A percentile compares a stretch with the other conserved stretches of the same genome.
Evolutionary conservation across 202 grass and related monocot genomes (phyloP).

Genomic region (Alloteropsis angusta): DNA sequence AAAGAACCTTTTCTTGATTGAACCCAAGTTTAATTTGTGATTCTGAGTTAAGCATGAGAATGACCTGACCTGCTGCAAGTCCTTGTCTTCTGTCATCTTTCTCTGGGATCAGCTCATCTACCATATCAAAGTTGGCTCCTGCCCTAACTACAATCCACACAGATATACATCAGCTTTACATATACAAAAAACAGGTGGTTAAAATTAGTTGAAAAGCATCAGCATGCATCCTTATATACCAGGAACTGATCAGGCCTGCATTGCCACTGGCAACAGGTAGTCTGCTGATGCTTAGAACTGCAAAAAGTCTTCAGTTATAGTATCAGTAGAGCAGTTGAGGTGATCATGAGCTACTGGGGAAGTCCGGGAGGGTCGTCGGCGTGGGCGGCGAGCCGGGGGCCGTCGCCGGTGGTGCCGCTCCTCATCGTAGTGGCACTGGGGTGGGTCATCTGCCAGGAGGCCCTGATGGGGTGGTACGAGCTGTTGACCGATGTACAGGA

Average conservation of each 20-base stretch:
- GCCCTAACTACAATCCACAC: slow-evolving; percentile 28
- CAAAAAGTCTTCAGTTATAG: neutral
- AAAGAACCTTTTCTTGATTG: slow-evolving; percentile 11
- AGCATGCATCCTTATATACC: neutral
- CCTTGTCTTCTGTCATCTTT: slow-evolving; percentile 15
- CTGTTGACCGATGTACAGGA: slow-evolving; percentile 31
- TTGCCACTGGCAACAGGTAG: neutral
- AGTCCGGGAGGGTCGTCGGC: neutral
- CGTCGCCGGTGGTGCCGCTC: slow-evolving; percentile 71
- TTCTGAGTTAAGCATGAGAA: slow-evolving; percentile 19
- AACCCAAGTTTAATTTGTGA: neutral
- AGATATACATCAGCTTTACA: slow-evolving; percentile 21
- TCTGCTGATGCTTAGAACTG: neutral
- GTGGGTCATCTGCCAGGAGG: slow-evolving; percentile 54
- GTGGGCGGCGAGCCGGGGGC: slow-evolving; percentile 27
- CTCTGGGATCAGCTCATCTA: slow-evolving; percentile 46
- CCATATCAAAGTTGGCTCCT: slow-evolving; percentile 27
- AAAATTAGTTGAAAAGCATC: slow-evolving; percentile 43
- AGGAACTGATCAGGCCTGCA: neutral
- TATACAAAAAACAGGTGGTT: slow-evolving; percentile 28
- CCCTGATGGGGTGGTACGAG: slow-evolving; percentile 41
- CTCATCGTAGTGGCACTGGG: slow-evolving; percentile 48
- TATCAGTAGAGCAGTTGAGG: neutral
- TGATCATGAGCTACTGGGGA: slow-evolving; percentile 39
- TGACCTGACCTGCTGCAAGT: slow-evolving; percentile 21